Percentiles rank a stretch among this genome's conserved stretches.
Evolutionary conservation across 345 rosid species (phyloP).

Genomic region (Dipteronia sinensis): DNA sequence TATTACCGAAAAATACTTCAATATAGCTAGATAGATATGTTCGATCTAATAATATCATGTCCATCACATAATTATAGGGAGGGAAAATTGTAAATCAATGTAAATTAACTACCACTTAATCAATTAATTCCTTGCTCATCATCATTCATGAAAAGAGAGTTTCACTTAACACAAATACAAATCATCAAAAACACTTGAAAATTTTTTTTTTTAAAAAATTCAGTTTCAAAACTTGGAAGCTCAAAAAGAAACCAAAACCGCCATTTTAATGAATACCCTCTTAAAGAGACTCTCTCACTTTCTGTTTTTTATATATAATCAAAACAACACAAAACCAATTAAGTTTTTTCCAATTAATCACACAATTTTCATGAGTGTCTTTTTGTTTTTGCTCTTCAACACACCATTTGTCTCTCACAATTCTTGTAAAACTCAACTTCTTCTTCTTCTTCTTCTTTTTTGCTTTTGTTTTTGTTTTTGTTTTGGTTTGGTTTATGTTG

Average conservation of each 20-base stretch:
- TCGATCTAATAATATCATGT: too few species aligned
- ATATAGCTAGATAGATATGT: too few species aligned
- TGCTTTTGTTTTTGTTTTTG: too few species aligned
- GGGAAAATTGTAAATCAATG: too few species aligned
- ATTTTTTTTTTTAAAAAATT: neutral
- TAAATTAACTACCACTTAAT: neutral
- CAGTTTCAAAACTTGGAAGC: constrained; percentile 21
- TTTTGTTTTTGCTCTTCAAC: too few species aligned
- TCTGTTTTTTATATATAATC: too few species aligned
- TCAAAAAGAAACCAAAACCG: constrained; percentile 24
- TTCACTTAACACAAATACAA: too few species aligned
- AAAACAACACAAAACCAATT: neutral
- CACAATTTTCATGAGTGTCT: neutral
- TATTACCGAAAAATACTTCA: too few species aligned
- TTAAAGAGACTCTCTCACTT: neutral
- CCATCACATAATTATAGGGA: too few species aligned
- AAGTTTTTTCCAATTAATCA: neutral
- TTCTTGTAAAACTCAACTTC: neutral
- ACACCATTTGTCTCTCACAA: neutral
- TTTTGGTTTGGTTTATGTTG: too few species aligned
- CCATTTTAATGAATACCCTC: neutral
- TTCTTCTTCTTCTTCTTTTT: neutral
- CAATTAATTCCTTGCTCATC: too few species aligned
- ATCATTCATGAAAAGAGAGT: too few species aligned
- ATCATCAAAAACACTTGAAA: neutral